Conservation (phyloP, 331 rosid genomes). For the Dryas integrifolia region DNA sequence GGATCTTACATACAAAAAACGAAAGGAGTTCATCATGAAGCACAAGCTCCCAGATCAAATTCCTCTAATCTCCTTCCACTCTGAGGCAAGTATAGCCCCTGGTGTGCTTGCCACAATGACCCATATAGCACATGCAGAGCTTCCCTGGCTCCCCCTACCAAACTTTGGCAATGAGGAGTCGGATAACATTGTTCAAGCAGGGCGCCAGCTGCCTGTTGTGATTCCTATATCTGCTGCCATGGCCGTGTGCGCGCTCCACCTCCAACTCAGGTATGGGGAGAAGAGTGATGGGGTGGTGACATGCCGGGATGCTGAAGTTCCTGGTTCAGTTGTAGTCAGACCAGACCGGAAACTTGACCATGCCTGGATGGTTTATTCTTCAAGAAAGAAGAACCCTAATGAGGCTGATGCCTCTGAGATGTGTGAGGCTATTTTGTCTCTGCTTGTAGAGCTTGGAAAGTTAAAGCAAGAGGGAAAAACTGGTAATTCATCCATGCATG, state of each 20-base stretch:
- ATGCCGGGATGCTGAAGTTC: constrained; percentile 71
- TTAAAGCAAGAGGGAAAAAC: background rate
- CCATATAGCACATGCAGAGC: constrained; percentile 74
- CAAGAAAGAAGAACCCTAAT: constrained; percentile 42
- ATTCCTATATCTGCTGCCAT: constrained; percentile 73
- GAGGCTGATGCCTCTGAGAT: constrained; percentile 69
- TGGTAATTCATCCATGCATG: background rate
- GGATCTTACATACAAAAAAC: constrained; percentile 75
- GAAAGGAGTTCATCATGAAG: constrained; percentile 67
- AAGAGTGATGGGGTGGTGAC: constrained; percentile 74
- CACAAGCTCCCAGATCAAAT: constrained; percentile 57
- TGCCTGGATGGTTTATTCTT: constrained; percentile 82
- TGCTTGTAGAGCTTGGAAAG: constrained; percentile 69
- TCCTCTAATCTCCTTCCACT: constrained; percentile 64
- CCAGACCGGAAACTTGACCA: constrained; percentile 73
- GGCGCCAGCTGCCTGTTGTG: constrained; percentile 57
- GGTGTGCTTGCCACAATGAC: constrained; percentile 74
- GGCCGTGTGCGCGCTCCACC: constrained; percentile 73
- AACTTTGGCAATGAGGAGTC: constrained; percentile 27
- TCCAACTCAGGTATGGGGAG: constrained; percentile 71
- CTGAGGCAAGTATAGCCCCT: constrained; percentile 63
- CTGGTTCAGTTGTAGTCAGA: constrained; percentile 71
- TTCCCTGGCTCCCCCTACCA: constrained; percentile 57
- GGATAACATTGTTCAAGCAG: constrained; percentile 30
- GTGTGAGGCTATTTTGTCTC: constrained; percentile 72